These are phyloP conservation scores for Lepidium africanum DNA, from an alignment of 345 rosid genomes.

Conservation along the genomic window DNA sequence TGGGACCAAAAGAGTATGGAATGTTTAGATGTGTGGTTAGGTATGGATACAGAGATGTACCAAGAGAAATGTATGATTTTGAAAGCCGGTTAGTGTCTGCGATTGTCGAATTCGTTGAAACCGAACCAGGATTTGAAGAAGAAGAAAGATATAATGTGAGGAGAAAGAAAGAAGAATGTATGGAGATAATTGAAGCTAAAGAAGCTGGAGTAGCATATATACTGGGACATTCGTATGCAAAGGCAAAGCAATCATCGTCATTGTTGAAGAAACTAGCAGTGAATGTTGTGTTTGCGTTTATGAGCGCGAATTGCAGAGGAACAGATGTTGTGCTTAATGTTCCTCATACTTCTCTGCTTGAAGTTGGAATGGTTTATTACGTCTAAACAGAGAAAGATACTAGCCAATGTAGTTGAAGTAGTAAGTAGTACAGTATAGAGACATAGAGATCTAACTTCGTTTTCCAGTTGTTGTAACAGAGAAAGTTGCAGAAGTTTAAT, in stretches of 20 bases:
- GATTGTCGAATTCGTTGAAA: constrained; percentile 45
- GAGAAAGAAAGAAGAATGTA: constrained; percentile 31
- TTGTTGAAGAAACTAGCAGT: constrained; percentile 56
- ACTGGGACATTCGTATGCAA: constrained; percentile 55
- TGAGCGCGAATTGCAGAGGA: constrained; percentile 70
- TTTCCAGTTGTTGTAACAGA: background rate
- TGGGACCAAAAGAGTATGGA: constrained; percentile 65
- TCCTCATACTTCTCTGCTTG: constrained; percentile 60
- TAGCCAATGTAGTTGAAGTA: constrained; percentile 1
- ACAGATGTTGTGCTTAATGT: constrained; percentile 56
- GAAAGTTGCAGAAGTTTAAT: background rate
- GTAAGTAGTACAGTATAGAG: background rate
- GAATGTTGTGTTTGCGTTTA: constrained; percentile 46
- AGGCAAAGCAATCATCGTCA: constrained; percentile 58
- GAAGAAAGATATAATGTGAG: background rate
- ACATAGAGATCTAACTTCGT: background rate
- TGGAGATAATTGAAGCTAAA: constrained; percentile 47
- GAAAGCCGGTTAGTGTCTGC: constrained; percentile 52
- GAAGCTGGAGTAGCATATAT: constrained; percentile 68
- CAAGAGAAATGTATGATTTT: constrained; percentile 61
- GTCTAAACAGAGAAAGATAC: constrained; percentile 24
- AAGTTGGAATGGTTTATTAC: constrained; percentile 71
- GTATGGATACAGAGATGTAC: constrained; percentile 76
- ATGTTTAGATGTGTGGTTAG: constrained; percentile 84
- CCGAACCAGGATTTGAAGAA: constrained; percentile 17